Evolutionary conservation across 225 moss, liverwort and hornwort genomes (phyloP).

Genomic region (Pseudoscleropodium purum): DNA sequence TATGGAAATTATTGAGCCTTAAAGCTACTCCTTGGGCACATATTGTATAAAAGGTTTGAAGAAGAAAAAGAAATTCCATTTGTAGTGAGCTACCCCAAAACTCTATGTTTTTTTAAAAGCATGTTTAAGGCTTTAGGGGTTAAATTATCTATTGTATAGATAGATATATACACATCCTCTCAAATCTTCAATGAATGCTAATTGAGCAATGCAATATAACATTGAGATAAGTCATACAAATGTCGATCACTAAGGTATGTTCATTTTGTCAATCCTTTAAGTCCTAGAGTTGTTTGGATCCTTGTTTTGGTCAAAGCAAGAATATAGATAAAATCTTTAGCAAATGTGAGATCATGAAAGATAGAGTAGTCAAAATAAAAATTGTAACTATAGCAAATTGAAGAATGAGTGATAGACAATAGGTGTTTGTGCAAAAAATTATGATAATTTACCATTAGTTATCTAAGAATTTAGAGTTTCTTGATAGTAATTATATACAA

Average conservation of each 20-base stretch:
- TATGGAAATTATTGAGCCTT: too few relatives aligned
- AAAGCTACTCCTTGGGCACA: too few relatives aligned
- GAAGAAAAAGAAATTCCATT: too few relatives aligned
- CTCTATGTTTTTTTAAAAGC: too few relatives aligned
- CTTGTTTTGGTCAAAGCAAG: not conserved
- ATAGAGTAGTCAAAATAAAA: not conserved
- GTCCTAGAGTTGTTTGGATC: too few relatives aligned
- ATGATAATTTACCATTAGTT: not conserved
- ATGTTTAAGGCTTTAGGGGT: too few relatives aligned
- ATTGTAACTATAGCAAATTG: accelerated
- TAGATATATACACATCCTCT: not conserved
- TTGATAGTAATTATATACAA: not conserved
- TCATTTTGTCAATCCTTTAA: not conserved
- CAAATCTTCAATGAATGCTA: accelerated
- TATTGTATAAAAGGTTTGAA: too few relatives aligned
- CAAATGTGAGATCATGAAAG: not conserved
- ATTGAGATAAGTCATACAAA: not conserved
- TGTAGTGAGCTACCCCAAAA: too few relatives aligned
- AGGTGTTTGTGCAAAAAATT: not conserved
- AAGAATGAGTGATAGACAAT: not conserved
- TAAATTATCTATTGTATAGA: not conserved
- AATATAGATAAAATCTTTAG: not conserved
- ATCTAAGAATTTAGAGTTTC: not conserved
- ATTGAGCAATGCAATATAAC: not conserved
- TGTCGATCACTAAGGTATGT: not conserved